Conservation (phyloP, 1,284 basidiomycete genomes). For the Chondrostereum purpureum region DNA sequence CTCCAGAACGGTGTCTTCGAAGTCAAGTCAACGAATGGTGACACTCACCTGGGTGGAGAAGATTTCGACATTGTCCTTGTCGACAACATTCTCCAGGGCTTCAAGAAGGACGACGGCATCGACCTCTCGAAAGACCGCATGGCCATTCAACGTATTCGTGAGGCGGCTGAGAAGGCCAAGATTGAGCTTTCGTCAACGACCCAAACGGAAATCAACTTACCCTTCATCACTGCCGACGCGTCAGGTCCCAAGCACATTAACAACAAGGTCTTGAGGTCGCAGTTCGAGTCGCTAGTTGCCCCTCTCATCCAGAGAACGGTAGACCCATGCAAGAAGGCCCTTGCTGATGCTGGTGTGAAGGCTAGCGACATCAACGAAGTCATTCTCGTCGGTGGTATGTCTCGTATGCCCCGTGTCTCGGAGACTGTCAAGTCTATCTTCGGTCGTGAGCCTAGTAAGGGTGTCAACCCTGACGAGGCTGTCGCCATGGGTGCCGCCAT, state of each 20-base stretch:
- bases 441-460: slow-evolving; percentile 93
- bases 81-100: slow-evolving; percentile 82
- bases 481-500: slow-evolving; percentile 92
- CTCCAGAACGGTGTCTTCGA: slow-evolving; percentile 99
- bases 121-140: slow-evolving; percentile 85
- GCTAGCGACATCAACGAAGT: slow-evolving; percentile 91
- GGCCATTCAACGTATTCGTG: slow-evolving; percentile 97
- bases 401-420: slow-evolving; percentile 91
- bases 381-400: slow-evolving; percentile 98
- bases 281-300: slow-evolving; percentile 84
- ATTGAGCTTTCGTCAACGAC: slow-evolving; percentile 92
- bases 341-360: slow-evolving; percentile 89
- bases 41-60: slow-evolving; percentile 98
- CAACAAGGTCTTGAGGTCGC: slow-evolving; percentile 79
- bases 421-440: slow-evolving; percentile 92
- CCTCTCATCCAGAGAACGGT: slow-evolving; percentile 85
- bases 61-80: slow-evolving; percentile 95
- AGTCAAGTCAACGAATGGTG: slow-evolving; percentile 98
- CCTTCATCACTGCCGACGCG: slow-evolving; percentile 95
- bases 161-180: slow-evolving; percentile 99
- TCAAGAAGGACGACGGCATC: slow-evolving; percentile 89
- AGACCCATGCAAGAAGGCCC: slow-evolving; percentile 97
- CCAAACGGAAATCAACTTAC: slow-evolving; percentile 94
- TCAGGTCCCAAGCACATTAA: slow-evolving; percentile 97
- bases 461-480: slow-evolving; percentile 96